Base-by-base conservation (phyloP, 2,329 filamentous ascomycete species). In the Pseudocercospora eumusae region DNA sequence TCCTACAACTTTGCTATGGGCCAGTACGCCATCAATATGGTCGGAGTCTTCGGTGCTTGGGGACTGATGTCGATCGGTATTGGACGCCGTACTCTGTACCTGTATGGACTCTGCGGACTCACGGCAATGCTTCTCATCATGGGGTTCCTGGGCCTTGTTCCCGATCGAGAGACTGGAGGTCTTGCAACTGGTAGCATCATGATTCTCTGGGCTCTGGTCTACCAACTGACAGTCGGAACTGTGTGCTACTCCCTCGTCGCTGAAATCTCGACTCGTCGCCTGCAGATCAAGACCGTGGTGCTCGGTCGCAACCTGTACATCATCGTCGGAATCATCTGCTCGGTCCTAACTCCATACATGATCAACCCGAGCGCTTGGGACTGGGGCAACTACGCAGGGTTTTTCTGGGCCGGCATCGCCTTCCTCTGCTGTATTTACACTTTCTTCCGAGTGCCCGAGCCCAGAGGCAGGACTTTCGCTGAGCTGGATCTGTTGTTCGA, bases 211-310 rank as follows among this genome's bases (percentile, higher is more conserved):
- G 88, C 92, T 0, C 79, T 95, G 50, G 85, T 88, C 70, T 96
- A 96, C 78, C 91, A 96, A 74, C 82, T 93, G 53, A 90, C 91
- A 0, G 92, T 96, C 54, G 92, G 92, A 42, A 95, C 92, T 0
- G 91, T 96, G 7, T 92, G 89, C 76, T 96, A 96, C 78, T 95
- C 91, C 0, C 84, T 96, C 10, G 92, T 96, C 4, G 86, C 90
- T 0, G 92, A 96, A 75, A 78, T 96, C 21, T 92, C 91, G 0
- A 92, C 91, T 0, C 86, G 90, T 13, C 85, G 92, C 1, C 82
- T 97, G 33, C 89, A 93, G 73, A 93, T 96, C 80, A 96, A 96
- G 81, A 96, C 93, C 0, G 89, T 96, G 21, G 92, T 95, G 0
- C 83, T 96, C 1, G 92, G 90, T 1, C 88, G 92, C 59, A 90